Evolutionary conservation across 2,329 filamentous ascomycete species (phyloP).

Genomic region (Fusarium phyllophilum): DNA sequence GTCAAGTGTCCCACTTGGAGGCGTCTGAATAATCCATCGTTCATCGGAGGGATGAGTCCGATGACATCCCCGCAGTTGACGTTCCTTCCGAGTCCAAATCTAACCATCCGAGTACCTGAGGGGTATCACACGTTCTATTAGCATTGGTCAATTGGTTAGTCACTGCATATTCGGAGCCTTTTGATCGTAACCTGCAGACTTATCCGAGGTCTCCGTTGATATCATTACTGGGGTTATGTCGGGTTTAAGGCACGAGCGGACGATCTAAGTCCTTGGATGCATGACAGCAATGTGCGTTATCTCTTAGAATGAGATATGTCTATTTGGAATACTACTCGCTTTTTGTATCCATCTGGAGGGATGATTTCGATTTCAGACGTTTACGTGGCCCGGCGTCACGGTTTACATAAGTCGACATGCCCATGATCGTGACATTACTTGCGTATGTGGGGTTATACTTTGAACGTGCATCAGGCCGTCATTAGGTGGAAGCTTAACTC

Average conservation of each 20-base stretch:
- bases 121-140: accelerated
- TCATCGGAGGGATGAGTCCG: background rate
- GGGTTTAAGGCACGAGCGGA: background rate
- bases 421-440: background rate
- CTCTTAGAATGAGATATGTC: accelerated
- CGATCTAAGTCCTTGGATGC: no score
- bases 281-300: accelerated
- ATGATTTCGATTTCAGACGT: no score
- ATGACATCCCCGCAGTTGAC: background rate
- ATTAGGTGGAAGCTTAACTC: background rate
- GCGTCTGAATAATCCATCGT: background rate
- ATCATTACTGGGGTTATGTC: background rate
- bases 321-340: background rate
- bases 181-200: background rate
- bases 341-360: accelerated
- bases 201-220: background rate
- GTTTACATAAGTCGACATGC: no score
- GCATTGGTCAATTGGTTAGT: no score
- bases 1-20: background rate
- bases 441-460: background rate
- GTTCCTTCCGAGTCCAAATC: background rate
- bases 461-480: background rate
- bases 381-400: accelerated
- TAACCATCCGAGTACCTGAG: background rate
- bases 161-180: background rate